phyloP scores from a whole-genome alignment of 2,329 filamentous ascomycete genomes.

The Aspergillus ruber region DNA sequence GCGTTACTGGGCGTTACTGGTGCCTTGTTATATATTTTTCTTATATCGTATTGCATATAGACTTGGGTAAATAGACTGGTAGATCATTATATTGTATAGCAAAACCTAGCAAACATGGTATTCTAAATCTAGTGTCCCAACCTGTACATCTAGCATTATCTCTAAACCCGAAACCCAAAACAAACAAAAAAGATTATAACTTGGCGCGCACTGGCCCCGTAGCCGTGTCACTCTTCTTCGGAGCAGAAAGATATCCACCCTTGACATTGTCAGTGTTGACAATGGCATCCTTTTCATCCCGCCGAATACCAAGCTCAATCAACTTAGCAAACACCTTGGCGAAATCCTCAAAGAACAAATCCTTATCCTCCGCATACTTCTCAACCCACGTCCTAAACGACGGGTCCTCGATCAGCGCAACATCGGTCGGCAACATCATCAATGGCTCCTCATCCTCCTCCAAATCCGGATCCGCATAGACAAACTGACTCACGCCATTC shows the following conservation, averaged over 20 bases:
- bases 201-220: constrained; percentile 16
- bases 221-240: constrained; percentile 47
- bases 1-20: too few species aligned
- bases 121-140: too few species aligned
- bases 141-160: too few species aligned
- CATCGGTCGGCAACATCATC: constrained; percentile 63
- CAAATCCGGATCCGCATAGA: constrained; percentile 52
- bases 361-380: constrained; percentile 55
- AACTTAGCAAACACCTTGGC: constrained; percentile 53
- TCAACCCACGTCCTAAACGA: constrained; percentile 52
- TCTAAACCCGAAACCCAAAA: too few species aligned
- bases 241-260: constrained; percentile 52
- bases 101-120: too few species aligned
- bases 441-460: constrained; percentile 46
- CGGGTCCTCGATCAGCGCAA: constrained; percentile 51
- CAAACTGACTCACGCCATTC: constrained; percentile 53
- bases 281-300: constrained; percentile 49
- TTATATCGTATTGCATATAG: too few species aligned
- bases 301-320: constrained; percentile 54
- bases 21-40: too few species aligned
- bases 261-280: constrained; percentile 52
- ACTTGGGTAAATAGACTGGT: too few species aligned
- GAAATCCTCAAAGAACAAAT: constrained; percentile 57
- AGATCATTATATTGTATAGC: too few species aligned
- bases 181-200: constrained; percentile 16